These are phyloP conservation scores for Mycena haematopus DNA, from an alignment of 768 basidiomycete species.

Conservation along the genomic window DNA sequence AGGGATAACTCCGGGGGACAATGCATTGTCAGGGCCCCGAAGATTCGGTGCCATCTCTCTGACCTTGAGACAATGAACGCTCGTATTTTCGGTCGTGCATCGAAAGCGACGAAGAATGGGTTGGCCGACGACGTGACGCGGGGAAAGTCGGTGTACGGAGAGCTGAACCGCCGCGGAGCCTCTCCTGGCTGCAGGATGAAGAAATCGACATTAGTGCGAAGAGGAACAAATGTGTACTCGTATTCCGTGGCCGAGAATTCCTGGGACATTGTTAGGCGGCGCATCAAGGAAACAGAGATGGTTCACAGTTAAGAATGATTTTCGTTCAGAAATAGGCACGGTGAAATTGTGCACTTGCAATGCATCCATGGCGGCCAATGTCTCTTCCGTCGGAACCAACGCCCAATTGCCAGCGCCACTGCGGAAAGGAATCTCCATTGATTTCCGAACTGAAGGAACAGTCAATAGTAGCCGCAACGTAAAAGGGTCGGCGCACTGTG, in stretches of 20 bases:
- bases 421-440: not conserved
- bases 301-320: conserved; percentile 7
- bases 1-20: not conserved
- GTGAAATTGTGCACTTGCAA: conserved; percentile 1
- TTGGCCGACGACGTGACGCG: conserved; percentile 10
- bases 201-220: not conserved
- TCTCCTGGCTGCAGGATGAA: not conserved
- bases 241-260: conserved; percentile 9
- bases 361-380: conserved; percentile 4
- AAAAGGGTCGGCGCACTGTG: not conserved
- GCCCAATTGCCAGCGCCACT: not conserved
- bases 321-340: conserved; percentile 3
- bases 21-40: not conserved
- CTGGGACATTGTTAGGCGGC: not conserved
- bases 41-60: not conserved
- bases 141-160: conserved; percentile 4
- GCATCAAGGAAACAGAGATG: too few relatives aligned
- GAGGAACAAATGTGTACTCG: not conserved
- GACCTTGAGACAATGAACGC: not conserved
- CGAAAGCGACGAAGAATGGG: conserved; percentile 11
- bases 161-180: not conserved
- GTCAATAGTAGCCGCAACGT: not conserved
- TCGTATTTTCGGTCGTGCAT: not conserved
- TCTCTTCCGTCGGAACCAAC: conserved; percentile 13
- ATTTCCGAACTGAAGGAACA: conserved; percentile 3